Percentiles rank a stretch among this genome's conserved stretches.
Evolutionary conservation across 192 early-diverging fungal species (phyloP).

Genomic region (Podila epigama): DNA sequence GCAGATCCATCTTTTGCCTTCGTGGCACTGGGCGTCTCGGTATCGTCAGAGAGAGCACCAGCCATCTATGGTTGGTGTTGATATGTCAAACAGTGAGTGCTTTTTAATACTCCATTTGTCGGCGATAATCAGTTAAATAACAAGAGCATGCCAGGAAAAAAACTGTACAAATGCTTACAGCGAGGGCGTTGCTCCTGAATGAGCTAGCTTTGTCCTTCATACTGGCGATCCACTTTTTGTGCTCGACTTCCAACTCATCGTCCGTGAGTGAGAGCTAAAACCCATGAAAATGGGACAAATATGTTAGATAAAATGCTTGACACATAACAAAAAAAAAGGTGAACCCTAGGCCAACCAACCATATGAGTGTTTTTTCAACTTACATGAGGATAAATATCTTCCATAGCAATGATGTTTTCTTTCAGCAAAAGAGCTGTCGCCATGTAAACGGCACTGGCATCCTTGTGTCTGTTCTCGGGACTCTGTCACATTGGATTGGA

Average conservation of each 20-base stretch:
- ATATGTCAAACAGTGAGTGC: not conserved
- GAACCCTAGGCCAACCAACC: not conserved
- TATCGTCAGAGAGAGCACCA: slow-evolving; percentile 22
- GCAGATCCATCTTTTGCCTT: slow-evolving; percentile 1
- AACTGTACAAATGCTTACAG: slow-evolving; percentile 33
- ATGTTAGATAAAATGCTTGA: not conserved
- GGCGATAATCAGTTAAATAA: not conserved
- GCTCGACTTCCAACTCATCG: slow-evolving; percentile 57
- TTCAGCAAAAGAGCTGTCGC: slow-evolving; percentile 24
- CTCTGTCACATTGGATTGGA: slow-evolving; percentile 53
- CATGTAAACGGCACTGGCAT: slow-evolving; percentile 38
- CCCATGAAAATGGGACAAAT: not conserved
- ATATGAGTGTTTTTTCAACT: not conserved
- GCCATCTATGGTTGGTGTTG: slow-evolving; percentile 28
- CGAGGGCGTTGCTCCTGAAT: slow-evolving; percentile 53
- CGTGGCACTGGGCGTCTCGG: not conserved
- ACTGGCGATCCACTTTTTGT: slow-evolving; percentile 47
- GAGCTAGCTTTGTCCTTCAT: slow-evolving; percentile 51
- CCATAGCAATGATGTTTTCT: slow-evolving; percentile 44
- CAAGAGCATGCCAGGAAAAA: not conserved
- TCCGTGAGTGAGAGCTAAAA: slow-evolving; percentile 58
- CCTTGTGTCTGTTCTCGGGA: slow-evolving; percentile 60
- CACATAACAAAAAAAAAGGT: not conserved
- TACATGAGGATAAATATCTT: slow-evolving; percentile 73
- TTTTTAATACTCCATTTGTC: too few species aligned